These are phyloP conservation scores for Zancudomyces culisetae DNA, from an alignment of 371 early-diverging fungal genomes.

Conservation along the genomic window DNA sequence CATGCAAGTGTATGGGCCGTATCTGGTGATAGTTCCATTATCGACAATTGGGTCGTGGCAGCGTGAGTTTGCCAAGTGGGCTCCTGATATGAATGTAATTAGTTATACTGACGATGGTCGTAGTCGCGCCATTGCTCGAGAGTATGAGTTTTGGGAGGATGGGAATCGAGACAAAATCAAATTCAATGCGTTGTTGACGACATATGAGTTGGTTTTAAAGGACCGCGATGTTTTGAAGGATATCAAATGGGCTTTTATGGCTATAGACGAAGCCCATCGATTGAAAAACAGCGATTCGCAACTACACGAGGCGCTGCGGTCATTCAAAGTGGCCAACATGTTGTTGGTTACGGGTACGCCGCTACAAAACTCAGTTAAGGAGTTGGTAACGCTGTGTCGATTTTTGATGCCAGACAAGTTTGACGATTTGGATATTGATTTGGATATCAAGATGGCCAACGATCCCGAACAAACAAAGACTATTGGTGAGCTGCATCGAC, in stretches of 20 bases:
- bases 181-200: conserved; percentile 85
- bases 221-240: conserved; percentile 55
- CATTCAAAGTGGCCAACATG: conserved; percentile 56
- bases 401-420: conserved; percentile 74
- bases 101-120: conserved; percentile 74
- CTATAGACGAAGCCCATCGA: conserved; percentile 84
- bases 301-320: conserved; percentile 57
- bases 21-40: conserved; percentile 86
- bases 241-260: conserved; percentile 70
- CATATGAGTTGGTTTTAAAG: conserved; percentile 85
- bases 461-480: conserved; percentile 47
- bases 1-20: conserved; percentile 75
- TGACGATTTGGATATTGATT: conserved; percentile 34
- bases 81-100: conserved; percentile 79
- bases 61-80: conserved; percentile 84
- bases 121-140: conserved; percentile 64
- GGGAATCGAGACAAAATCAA: conserved; percentile 31
- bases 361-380: conserved; percentile 72
- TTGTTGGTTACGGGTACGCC: conserved; percentile 82
- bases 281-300: conserved; percentile 77
- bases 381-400: conserved; percentile 53
- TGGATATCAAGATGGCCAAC: conserved; percentile 31
- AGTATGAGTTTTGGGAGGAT: conserved; percentile 64
- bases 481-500: conserved; percentile 65
- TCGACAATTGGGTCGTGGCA: conserved; percentile 90